phyloP scores from a whole-genome alignment of 495 filamentous ascomycete species.

The Lophiotrema nucula region DNA sequence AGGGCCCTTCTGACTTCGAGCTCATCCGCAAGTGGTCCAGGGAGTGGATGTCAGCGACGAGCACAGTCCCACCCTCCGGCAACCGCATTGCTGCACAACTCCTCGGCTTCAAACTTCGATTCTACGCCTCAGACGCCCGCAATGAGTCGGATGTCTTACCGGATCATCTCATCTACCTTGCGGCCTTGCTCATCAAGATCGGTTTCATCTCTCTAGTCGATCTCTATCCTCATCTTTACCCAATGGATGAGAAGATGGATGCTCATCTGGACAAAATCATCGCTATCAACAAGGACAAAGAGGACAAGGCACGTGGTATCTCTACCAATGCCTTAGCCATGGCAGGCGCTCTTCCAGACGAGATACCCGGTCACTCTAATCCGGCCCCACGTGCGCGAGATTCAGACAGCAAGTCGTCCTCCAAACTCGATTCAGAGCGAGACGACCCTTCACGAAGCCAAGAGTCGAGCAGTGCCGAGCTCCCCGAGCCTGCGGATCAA shows the following conservation, averaged over 20 bases:
- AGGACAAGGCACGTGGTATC: slow-evolving; percentile 60
- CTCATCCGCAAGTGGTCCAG: slow-evolving; percentile 47
- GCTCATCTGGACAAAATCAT: slow-evolving; percentile 61
- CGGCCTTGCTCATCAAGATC: slow-evolving; percentile 90
- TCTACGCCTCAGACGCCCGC: slow-evolving; percentile 75
- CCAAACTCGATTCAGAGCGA: slow-evolving; percentile 50
- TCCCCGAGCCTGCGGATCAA: slow-evolving; percentile 84
- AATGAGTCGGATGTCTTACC: slow-evolving; percentile 69
- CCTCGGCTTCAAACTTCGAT: slow-evolving; percentile 94
- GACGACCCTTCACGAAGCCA: slow-evolving; percentile 42
- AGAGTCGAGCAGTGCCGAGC: slow-evolving; percentile 57
- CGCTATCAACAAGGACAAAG: slow-evolving; percentile 77
- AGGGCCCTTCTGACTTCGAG: slow-evolving; percentile 19
- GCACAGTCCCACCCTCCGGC: slow-evolving; percentile 76
- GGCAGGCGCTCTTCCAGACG: slow-evolving; percentile 85
- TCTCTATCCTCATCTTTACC: slow-evolving; percentile 89
- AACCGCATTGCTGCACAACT: slow-evolving; percentile 91
- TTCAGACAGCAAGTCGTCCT: slow-evolving; percentile 18
- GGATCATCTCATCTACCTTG: slow-evolving; percentile 85
- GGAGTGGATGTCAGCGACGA: slow-evolving; percentile 74
- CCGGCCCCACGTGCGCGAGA: slow-evolving; percentile 45
- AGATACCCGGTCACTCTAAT: slow-evolving; percentile 44
- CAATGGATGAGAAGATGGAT: slow-evolving; percentile 79
- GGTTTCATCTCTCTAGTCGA: slow-evolving; percentile 96
- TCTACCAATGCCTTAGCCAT: slow-evolving; percentile 84